Conservation (phyloP, 306 rosid genomes). For the Ochetophila trinervis region DNA sequence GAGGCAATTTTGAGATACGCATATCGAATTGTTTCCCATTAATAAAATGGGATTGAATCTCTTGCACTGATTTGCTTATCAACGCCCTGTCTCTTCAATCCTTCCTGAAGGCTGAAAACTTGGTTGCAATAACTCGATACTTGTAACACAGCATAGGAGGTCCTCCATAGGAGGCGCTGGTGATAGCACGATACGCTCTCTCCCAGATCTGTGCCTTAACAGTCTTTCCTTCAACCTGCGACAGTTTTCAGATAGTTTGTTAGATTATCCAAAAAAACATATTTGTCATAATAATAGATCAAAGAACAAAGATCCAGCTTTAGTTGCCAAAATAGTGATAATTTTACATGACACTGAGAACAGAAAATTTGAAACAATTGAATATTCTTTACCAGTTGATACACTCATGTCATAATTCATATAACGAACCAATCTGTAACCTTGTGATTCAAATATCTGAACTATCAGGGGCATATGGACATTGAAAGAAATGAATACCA, state of each 20-base stretch:
- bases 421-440: too few species aligned
- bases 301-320: not conserved
- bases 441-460: too few species aligned
- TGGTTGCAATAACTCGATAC: constrained; percentile 67
- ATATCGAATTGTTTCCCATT: constrained; percentile 53
- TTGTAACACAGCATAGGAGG: constrained; percentile 57
- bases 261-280: not conserved
- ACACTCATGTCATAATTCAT: too few species aligned
- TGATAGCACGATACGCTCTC: constrained; percentile 96
- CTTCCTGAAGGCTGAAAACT: constrained; percentile 78
- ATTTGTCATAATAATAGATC: not conserved
- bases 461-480: not conserved
- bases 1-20: constrained; percentile 58
- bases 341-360: not conserved
- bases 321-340: not conserved
- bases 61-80: constrained; percentile 51
- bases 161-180: constrained; percentile 86
- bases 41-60: constrained; percentile 59
- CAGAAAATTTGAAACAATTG: not conserved
- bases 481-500: not conserved
- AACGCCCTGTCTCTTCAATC: constrained; percentile 55
- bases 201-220: constrained; percentile 99
- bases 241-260: not conserved
- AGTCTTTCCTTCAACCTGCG: constrained; percentile 94
- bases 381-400: too few species aligned